Conservation (phyloP, 169 alveolate species). For the Cryptosporidium bovis region DNA sequence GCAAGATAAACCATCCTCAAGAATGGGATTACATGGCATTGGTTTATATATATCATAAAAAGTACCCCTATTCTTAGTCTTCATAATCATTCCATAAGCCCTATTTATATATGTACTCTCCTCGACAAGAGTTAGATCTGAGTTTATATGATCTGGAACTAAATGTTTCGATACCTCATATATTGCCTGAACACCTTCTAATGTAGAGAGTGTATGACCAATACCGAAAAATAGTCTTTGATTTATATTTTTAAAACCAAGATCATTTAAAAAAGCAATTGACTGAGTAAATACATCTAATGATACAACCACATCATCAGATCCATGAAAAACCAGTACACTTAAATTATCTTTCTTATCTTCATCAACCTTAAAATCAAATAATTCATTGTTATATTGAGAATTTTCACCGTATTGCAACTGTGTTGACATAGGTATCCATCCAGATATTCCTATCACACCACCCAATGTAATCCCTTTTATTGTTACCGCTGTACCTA, state of each 20-base stretch:
- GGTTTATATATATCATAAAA: neutral
- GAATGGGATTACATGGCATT: slow-evolving; percentile 30
- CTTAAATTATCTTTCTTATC: neutral
- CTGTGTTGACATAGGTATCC: slow-evolving; percentile 41
- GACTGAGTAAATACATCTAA: slow-evolving; percentile 12
- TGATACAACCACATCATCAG: slow-evolving; percentile 25
- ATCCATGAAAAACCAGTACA: slow-evolving; percentile 36
- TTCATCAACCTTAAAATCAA: slow-evolving; percentile 34
- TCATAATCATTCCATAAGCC: slow-evolving; percentile 18
- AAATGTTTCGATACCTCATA: slow-evolving; percentile 19
- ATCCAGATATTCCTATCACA: slow-evolving; percentile 46
- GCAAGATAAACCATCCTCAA: neutral
- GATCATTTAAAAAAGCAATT: slow-evolving; percentile 12
- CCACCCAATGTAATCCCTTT: slow-evolving; percentile 54
- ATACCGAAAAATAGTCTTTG: slow-evolving; percentile 30
- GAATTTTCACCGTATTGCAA: slow-evolving; percentile 10
- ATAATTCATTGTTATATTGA: slow-evolving; percentile 13
- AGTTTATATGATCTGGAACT: slow-evolving; percentile 14
- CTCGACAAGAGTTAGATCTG: neutral
- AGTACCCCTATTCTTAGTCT: neutral
- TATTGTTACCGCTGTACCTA: slow-evolving; percentile 10
- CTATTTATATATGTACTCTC: slow-evolving; percentile 2
- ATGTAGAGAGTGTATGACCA: slow-evolving; percentile 19
- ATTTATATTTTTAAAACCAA: slow-evolving; percentile 12
- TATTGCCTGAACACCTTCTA: slow-evolving; percentile 27